Evolutionary conservation across 495 filamentous ascomycete genomes (phyloP).

Genomic region (Daldinia decipiens): DNA sequence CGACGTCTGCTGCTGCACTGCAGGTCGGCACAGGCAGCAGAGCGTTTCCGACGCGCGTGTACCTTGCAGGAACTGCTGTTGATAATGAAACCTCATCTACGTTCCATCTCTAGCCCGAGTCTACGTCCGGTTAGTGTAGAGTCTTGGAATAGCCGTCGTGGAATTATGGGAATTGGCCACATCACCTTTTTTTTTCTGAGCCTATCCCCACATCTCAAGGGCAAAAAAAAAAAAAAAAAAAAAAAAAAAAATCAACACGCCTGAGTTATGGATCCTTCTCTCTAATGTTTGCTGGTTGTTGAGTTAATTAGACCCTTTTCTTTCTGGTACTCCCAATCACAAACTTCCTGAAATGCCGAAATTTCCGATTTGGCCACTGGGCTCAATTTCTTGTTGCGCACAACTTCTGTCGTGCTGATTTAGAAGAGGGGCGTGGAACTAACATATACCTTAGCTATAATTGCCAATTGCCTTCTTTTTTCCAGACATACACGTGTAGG

Average conservation of each 20-base stretch:
- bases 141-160: constrained; percentile 13
- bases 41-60: constrained; percentile 36
- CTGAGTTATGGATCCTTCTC: constrained; percentile 2
- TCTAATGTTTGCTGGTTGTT: constrained; percentile 1
- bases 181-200: not conserved
- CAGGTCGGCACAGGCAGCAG: constrained; percentile 24
- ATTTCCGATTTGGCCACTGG: constrained; percentile 32
- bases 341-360: constrained; percentile 29
- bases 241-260: constrained; percentile 15
- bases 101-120: constrained; percentile 1
- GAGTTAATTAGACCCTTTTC: constrained; percentile 1
- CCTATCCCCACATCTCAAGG: constrained; percentile 14
- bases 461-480: constrained; percentile 13
- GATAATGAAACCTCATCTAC: constrained; percentile 29
- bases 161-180: constrained; percentile 5
- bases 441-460: constrained; percentile 29
- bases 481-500: constrained; percentile 33
- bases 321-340: constrained; percentile 22
- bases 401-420: constrained; percentile 22
- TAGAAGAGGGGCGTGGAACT: constrained; percentile 35
- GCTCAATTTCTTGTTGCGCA: constrained; percentile 4
- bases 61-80: constrained; percentile 38
- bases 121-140: constrained; percentile 8
- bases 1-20: constrained; percentile 11
- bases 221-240: not conserved